Evolutionary conservation across 805 yeast genomes (phyloP), one percentile per base, ranked within the genome.

Genomic region (Peterozyma xylosa): DNA sequence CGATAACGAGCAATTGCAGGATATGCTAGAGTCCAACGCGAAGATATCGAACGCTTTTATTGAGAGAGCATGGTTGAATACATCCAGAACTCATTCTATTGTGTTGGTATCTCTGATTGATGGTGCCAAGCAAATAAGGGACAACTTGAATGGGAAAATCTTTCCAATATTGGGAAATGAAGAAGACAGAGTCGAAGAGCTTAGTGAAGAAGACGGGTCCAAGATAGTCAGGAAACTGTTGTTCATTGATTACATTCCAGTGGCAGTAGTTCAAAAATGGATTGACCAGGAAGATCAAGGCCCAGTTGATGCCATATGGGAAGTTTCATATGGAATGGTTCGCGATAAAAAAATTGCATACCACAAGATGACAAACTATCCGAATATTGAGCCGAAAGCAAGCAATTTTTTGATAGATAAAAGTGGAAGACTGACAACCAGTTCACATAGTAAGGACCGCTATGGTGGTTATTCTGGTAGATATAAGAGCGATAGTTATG

Each of bases 21-120:
- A 55, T 17, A 47, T 63, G 46, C 46, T 71, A 43, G 60, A 59
- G 37, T 55, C 53, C 13, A 53, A 63, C 39, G 63, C 68, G 3
- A 45, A 56, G 17, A 48, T 47, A 11, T 48, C 54, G 5, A 42
- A 46, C 3, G 56, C 58, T 33, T 48, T 49, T 2, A 55, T 71
- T 27, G 74, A 70, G 48, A 53, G 75, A 39, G 73, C 72, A 5
- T 71, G 76, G 76, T 53, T 71, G 42, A 70, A 66, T 48, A 50
- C 60, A 36, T 51, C 60, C 33, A 50, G 73, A 50, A 58, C 73
- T 7, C 76, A 71, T 49, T 69, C 68, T 30, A 64, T 68, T 30
- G 68, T 71, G 18, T 55, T 71, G 38, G 60, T 64, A 14, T 60
- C 66, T 39, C 63, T 62, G 34, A 63, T 64, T 43, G 63, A 63